Evolutionary conservation across 345 rosid species (phyloP), one percentile per base, ranked within the genome.

Genomic region (Durio zibethinus): DNA sequence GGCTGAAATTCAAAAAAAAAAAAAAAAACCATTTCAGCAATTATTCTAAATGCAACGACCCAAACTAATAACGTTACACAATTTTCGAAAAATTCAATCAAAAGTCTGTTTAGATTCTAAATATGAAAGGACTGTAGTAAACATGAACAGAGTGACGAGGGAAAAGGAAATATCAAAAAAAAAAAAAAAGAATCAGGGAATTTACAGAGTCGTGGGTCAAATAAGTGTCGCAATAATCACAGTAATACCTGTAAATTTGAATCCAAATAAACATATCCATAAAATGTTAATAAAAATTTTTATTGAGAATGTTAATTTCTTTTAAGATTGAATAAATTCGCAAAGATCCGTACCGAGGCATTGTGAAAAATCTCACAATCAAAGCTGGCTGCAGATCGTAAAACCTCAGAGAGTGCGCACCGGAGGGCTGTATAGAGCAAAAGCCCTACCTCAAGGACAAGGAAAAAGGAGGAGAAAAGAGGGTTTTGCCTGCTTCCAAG

Each of bases 161-260:
- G 14, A 64, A 61, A 48, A 21, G 4, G 5, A 47, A 47, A 47
- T 15, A 47, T 47, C 6, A 47, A 0, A 5, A 47, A 14, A 45
- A 10, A 45, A 43, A 10, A 9, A 10, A 50, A n/a, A n/a, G 36
- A 52, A 36, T 64, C 15, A 48, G 15, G 25, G 54, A 8, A 85
- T 90, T 85, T 85, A 96, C 98, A 33, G 99, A 92, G 84, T 96
- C 98, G 85, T 96, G 98, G 61, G 99, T 96, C 88, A 96, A 86
- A 75, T 93, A 96, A 65, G 99, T 96, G 73, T 96, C 99, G 77
- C 99, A 92, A 77, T 96, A 96, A 81, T 96, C 99, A 76, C 99
- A 96, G 88, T 96, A 96, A 77, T 96, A 92, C 88, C 99, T 92
- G 88, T 81, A 75, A 83, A 77, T 21, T 23, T 38, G 43, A 29